phyloP scores from a whole-genome alignment of 2,329 filamentous ascomycete species.

The Trichoderma sp. region DNA sequence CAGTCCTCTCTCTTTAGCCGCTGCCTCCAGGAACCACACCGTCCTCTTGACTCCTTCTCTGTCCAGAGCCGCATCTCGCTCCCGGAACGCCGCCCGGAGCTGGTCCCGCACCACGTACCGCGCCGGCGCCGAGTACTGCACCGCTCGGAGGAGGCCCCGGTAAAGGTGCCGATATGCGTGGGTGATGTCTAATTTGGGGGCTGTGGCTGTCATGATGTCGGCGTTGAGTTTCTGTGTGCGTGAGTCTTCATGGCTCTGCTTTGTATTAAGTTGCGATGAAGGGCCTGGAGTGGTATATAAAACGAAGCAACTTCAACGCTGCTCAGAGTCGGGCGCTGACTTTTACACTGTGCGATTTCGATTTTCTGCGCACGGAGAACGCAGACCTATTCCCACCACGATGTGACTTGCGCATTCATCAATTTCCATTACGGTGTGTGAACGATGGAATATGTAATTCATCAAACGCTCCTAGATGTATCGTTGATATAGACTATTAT shows the following conservation, averaged over 20 bases:
- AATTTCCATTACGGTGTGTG: not conserved
- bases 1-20: slow-evolving; percentile 60
- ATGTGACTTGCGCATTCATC: not conserved
- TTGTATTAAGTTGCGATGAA: not conserved
- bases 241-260: not conserved
- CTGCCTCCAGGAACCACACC: slow-evolving; percentile 66
- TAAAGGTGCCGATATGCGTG: slow-evolving; percentile 70
- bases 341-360: not conserved
- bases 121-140: slow-evolving; percentile 68
- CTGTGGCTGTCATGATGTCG: slow-evolving; percentile 23
- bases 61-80: slow-evolving; percentile 46
- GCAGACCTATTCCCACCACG: not conserved
- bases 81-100: slow-evolving; percentile 59
- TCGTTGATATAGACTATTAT: not conserved
- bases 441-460: not conserved
- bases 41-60: slow-evolving; percentile 59
- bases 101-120: slow-evolving; percentile 61
- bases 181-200: slow-evolving; percentile 45
- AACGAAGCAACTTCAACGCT: not conserved
- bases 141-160: slow-evolving; percentile 63
- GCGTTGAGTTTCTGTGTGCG: not conserved
- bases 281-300: not conserved
- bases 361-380: not conserved
- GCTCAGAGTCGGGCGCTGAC: not conserved
- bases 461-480: not conserved